Evolutionary conservation across 2,329 filamentous ascomycete species (phyloP).

Genomic region (Botryotinia globosa): DNA sequence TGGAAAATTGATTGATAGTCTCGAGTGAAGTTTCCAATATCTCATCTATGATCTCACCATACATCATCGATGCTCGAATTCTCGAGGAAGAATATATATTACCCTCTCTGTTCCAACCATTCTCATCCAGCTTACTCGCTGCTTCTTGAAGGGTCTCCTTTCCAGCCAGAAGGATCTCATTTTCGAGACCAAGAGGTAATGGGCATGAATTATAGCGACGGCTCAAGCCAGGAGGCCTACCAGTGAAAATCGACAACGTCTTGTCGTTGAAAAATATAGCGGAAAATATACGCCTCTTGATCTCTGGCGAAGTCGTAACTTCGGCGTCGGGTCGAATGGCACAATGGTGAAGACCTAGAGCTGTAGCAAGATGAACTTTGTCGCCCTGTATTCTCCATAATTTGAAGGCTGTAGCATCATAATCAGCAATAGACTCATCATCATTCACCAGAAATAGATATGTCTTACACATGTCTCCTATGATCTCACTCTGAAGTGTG

Average conservation of each 20-base stretch:
- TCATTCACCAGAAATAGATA: background rate
- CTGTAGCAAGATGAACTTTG: constrained; percentile 35
- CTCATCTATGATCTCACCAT: constrained; percentile 54
- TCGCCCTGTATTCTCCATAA: constrained; percentile 43
- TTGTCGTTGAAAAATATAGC: background rate
- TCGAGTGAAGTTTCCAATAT: constrained; percentile 53
- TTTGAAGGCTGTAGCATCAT: constrained; percentile 28
- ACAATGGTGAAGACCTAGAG: background rate
- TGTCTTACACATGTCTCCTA: constrained; percentile 38
- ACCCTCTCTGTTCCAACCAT: constrained; percentile 52
- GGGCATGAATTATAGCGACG: constrained; percentile 50
- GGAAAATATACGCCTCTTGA: background rate
- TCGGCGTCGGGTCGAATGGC: background rate
- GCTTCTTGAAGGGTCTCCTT: constrained; percentile 41
- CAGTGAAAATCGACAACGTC: background rate
- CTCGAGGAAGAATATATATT: constrained; percentile 46
- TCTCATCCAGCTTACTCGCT: constrained; percentile 44
- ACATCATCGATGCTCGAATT: constrained; percentile 46
- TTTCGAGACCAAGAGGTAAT: constrained; percentile 52
- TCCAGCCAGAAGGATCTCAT: constrained; percentile 48
- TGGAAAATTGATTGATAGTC: constrained; percentile 17
- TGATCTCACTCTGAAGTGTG: constrained; percentile 41
- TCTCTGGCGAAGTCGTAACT: background rate
- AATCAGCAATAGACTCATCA: background rate
- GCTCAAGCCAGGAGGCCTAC: background rate